These are phyloP conservation scores for Neurospora sp. DNA, from an alignment of 495 filamentous ascomycete genomes.

Conservation along the genomic window DNA sequence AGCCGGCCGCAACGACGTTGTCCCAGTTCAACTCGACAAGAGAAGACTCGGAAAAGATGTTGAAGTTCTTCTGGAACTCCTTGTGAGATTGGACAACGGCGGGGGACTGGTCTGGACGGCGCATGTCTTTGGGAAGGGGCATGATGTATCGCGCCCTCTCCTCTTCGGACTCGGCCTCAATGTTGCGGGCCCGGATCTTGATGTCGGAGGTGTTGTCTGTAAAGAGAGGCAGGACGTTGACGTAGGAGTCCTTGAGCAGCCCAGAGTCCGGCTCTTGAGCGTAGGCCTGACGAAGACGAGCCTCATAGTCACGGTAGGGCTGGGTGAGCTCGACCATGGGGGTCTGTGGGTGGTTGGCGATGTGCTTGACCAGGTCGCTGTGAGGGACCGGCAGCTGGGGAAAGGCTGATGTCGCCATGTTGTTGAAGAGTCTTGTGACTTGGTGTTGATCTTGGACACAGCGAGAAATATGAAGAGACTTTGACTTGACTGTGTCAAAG, in stretches of 20 bases:
- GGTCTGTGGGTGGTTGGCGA: conserved; percentile 39
- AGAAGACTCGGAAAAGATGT: conserved; percentile 61
- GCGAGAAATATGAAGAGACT: background rate
- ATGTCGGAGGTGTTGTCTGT: conserved; percentile 42
- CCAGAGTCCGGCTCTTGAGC: conserved; percentile 57
- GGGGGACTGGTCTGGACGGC: conserved; percentile 48
- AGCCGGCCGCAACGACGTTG: conserved; percentile 69
- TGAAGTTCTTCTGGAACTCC: conserved; percentile 68
- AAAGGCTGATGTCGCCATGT: conserved; percentile 25
- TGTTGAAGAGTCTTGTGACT: conserved; percentile 4
- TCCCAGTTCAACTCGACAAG: conserved; percentile 59
- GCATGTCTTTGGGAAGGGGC: conserved; percentile 46
- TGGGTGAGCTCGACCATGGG: conserved; percentile 48
- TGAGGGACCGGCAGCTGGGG: conserved; percentile 36
- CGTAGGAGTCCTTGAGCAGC: conserved; percentile 44
- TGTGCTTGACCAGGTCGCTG: conserved; percentile 32
- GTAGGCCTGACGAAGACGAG: conserved; percentile 55
- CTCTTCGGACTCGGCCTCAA: conserved; percentile 46
- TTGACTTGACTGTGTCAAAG: background rate
- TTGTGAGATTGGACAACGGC: conserved; percentile 53
- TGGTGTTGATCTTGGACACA: background rate
- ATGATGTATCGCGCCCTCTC: conserved; percentile 62
- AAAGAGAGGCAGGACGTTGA: conserved; percentile 66
- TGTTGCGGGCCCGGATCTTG: conserved; percentile 52
- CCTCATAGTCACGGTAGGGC: conserved; percentile 62